Base-by-base conservation (phyloP, 129 eudicot species). In the Chrysanthemum seticuspe region DNA sequence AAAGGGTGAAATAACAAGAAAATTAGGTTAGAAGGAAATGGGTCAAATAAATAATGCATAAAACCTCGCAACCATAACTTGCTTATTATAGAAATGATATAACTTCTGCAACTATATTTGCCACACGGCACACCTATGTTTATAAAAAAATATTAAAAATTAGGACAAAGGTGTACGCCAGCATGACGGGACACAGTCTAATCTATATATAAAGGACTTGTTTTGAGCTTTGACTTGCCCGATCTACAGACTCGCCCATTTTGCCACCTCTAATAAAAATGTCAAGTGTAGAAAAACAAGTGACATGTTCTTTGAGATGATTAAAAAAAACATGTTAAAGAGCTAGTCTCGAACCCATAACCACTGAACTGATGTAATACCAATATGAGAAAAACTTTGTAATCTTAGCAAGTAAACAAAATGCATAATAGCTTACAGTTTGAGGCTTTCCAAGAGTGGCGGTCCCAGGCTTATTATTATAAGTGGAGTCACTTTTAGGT, bases 361-460 rank as follows among this genome's bases (percentile, higher is more conserved):
- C 36, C 48, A 13, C 21, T 23, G 13, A 72, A 44, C 13, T 25
- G 47, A 40, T 47, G 40, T 40, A 40, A 57, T 18, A 6, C 19
- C 19, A 2, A 55, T 58, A 58, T 59, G 67, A 55, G 57, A 66
- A 12, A 31, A 55, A 7, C 51, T 34, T 52, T 18, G 51, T 14
- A 51, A 29, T 74, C 27, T 62, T 51, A 81, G 57, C 36, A 76
- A 59, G 71, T 45, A 36, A 47, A 13, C 53, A 69, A 76, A 57
- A 52, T 6, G 69, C 55, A 51, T 27, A 52, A 54, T 25, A 64
- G 79, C 96, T 85, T 89, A 89, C 96, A 76, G 96, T 73, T 50
- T 87, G 92, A 76, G 96, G 91, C 74, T 87, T 89, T 16, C 84
- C 91, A 36, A 85, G 83, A 78, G 85, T 81, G 5, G 82, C 82